Evolutionary conservation across 2,329 filamentous ascomycete genomes (phyloP).

Genomic region (Fusarium algeriense): DNA sequence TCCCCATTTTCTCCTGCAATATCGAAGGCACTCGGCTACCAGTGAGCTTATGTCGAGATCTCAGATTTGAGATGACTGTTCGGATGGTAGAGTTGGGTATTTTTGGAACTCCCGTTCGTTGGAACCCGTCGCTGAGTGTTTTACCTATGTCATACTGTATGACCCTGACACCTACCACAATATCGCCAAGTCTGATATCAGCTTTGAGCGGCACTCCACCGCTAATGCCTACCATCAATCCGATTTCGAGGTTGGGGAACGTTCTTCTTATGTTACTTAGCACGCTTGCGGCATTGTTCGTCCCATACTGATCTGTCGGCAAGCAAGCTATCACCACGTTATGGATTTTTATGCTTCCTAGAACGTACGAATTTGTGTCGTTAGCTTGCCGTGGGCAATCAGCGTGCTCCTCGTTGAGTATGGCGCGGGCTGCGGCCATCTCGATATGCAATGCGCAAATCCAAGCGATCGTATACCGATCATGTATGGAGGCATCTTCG

Average conservation of each 20-base stretch:
- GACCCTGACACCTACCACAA: slow-evolving; percentile 37
- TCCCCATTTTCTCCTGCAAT: rapidly evolving
- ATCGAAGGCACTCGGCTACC: rapidly evolving
- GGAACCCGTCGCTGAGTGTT: rapidly evolving
- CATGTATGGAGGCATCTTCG: rapidly evolving
- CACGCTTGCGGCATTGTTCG: slow-evolving; percentile 35
- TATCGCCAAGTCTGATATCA: no score
- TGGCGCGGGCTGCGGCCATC: slow-evolving; percentile 41
- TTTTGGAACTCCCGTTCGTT: rapidly evolving
- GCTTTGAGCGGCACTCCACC: slow-evolving; percentile 36
- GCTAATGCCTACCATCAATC: slow-evolving; percentile 45
- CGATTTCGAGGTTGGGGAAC: slow-evolving; percentile 50
- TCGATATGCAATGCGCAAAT: no score
- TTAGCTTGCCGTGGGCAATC: not conserved
- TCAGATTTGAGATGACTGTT: not conserved
- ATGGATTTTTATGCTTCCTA: slow-evolving; percentile 38
- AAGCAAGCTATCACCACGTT: no score
- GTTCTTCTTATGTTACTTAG: slow-evolving; percentile 52
- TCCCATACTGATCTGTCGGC: slow-evolving; percentile 26
- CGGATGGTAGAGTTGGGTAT: not conserved
- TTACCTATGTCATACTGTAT: slow-evolving; percentile 48
- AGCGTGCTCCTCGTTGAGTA: slow-evolving; percentile 46
- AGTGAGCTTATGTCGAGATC: not conserved
- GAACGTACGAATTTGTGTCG: slow-evolving; percentile 35
- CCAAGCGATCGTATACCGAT: no score